phyloP scores from a whole-genome alignment of 164 flowering plant species.

The Vitis cinerea region DNA sequence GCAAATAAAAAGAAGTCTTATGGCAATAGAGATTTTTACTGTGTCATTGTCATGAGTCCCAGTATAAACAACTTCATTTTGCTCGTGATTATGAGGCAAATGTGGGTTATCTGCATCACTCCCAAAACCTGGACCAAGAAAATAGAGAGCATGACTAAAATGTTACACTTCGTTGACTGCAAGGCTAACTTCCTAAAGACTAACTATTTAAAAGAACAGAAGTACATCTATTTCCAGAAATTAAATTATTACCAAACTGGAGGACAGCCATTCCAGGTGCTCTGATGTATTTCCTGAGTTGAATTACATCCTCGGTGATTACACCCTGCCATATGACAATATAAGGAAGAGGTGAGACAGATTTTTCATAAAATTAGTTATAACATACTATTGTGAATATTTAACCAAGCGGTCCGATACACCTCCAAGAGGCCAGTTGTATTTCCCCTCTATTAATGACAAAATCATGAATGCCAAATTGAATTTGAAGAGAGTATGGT shows the following conservation, averaged over 20 bases:
- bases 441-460: too few species aligned
- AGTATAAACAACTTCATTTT: conserved; percentile 88
- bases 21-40: conserved; percentile 33
- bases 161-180: neutral
- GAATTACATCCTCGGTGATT: conserved; percentile 92
- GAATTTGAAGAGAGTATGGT: too few species aligned
- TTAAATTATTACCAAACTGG: conserved; percentile 74
- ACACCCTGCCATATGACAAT: conserved; percentile 59
- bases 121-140: conserved; percentile 69
- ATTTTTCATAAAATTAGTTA: too few species aligned
- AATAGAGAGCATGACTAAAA: neutral
- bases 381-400: too few species aligned
- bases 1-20: neutral
- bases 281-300: conserved; percentile 77
- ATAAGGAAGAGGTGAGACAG: neutral
- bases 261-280: conserved; percentile 99
- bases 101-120: conserved; percentile 85
- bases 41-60: conserved; percentile 99
- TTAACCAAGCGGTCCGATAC: too few species aligned
- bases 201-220: neutral
- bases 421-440: too few species aligned
- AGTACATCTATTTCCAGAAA: neutral
- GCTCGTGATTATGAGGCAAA: conserved; percentile 91
- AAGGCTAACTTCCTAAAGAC: neutral
- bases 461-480: too few species aligned